Percentiles rank a stretch among this genome's conserved stretches.
Evolutionary conservation across 164 flowering plant species (phyloP).

Genomic region (Stephania yunnanensis): DNA sequence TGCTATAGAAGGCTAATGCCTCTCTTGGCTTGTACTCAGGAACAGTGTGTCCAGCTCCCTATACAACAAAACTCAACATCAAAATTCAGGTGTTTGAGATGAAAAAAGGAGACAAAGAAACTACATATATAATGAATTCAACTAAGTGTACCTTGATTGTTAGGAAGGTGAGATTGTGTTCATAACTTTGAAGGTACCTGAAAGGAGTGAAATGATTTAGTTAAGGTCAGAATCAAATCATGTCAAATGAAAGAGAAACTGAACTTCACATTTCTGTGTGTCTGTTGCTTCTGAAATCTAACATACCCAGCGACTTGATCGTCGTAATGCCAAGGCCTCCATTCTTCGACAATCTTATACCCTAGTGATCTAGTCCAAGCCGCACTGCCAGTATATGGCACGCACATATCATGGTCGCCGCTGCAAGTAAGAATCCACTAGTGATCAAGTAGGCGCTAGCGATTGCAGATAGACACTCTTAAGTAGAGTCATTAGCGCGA

Average conservation of each 20-base stretch:
- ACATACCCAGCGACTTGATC: constrained; percentile 86
- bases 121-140: too few relatives aligned
- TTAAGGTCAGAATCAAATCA: not conserved
- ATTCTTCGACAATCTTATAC: constrained; percentile 60
- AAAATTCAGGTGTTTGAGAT: too few relatives aligned
- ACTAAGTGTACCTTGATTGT: constrained; percentile 56
- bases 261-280: not conserved
- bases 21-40: constrained; percentile 84
- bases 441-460: not conserved
- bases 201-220: constrained; percentile 3
- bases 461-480: not conserved
- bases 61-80: constrained; percentile 7
- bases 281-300: not conserved
- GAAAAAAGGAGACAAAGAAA: too few relatives aligned
- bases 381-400: constrained; percentile 82
- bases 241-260: not conserved
- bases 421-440: constrained; percentile 29
- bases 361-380: constrained; percentile 93
- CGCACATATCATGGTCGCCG: constrained; percentile 99
- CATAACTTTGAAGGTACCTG: constrained; percentile 81
- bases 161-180: constrained; percentile 70
- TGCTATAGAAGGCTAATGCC: constrained; percentile 55
- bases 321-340: constrained; percentile 76
- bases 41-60: constrained; percentile 89
- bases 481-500: not conserved